Percentiles rank a stretch among this genome's conserved stretches.
Conservation (phyloP, 2,329 filamentous ascomycete species). For the Diplocarpon rosae region DNA sequence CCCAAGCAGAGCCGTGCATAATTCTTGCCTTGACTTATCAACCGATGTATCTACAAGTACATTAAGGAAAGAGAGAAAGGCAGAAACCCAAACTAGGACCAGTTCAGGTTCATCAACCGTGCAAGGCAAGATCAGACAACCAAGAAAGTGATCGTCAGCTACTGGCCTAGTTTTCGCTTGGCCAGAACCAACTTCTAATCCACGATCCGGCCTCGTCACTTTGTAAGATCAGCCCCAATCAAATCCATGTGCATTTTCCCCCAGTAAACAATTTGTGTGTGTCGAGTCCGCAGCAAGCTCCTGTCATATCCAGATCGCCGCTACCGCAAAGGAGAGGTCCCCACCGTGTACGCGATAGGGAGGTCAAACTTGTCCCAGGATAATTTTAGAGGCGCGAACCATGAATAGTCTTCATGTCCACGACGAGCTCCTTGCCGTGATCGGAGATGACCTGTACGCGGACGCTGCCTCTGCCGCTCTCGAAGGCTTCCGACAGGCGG, state of each 20-base stretch:
- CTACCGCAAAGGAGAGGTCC: constrained; percentile 8
- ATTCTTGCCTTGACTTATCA: too few relatives aligned
- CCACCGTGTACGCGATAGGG: constrained; percentile 16
- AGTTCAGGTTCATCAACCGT: constrained; percentile 14
- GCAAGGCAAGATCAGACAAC: constrained; percentile 10
- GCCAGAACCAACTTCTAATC: background rate
- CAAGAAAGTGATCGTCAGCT: constrained; percentile 9
- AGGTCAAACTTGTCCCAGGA: constrained; percentile 1
- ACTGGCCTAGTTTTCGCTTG: background rate
- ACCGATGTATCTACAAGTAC: background rate
- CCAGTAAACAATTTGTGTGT: too few relatives aligned
- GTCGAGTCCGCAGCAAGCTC: background rate
- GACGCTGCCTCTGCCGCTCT: constrained; percentile 84
- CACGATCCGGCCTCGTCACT: constrained; percentile 9
- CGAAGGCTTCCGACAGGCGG: constrained; percentile 74
- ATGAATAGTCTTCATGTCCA: constrained; percentile 99
- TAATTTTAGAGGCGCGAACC: constrained; percentile 39
- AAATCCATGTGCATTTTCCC: too few relatives aligned
- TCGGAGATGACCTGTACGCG: constrained; percentile 94
- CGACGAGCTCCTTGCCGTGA: constrained; percentile 82
- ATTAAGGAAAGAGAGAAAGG: background rate
- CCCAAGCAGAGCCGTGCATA: too few relatives aligned
- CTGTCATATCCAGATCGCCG: constrained; percentile 8
- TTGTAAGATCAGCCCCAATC: constrained; percentile 13
- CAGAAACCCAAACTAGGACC: background rate